A percentile compares a stretch with the other conserved stretches of the same genome.
Conservation (phyloP, 1,284 basidiomycete genomes). For the Leccinum pseudoinsigne region DNA sequence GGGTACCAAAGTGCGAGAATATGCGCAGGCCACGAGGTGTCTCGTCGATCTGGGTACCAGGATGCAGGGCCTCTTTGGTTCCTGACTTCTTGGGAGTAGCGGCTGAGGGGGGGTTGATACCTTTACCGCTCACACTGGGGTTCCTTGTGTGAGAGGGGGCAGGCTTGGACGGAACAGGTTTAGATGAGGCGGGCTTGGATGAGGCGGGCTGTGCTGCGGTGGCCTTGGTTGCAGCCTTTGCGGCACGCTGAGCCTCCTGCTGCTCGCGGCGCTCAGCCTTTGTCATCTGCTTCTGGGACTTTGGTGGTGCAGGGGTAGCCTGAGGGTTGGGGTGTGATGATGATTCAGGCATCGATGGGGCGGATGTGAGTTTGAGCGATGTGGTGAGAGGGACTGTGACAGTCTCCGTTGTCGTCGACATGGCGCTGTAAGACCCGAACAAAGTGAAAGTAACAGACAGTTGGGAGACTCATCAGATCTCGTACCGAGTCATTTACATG, state of each 20-base stretch:
- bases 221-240: constrained; percentile 49
- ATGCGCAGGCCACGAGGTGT: constrained; percentile 63
- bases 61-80: constrained; percentile 24
- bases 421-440: constrained; percentile 4
- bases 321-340: constrained; percentile 7
- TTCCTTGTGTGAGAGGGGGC: constrained; percentile 17
- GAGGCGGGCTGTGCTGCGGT: neutral
- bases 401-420: constrained; percentile 32
- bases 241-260: constrained; percentile 78
- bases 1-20: constrained; percentile 80
- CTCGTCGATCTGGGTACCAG: constrained; percentile 32
- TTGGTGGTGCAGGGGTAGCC: constrained; percentile 14
- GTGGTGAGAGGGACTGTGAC: constrained; percentile 15
- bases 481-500: neutral
- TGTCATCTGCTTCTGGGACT: constrained; percentile 67
- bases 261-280: constrained; percentile 80
- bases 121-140: constrained; percentile 22
- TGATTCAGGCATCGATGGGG: neutral
- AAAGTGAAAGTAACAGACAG: no score
- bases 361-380: constrained; percentile 23
- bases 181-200: constrained; percentile 20
- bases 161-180: constrained; percentile 24
- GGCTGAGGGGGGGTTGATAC: constrained; percentile 8
- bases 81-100: constrained; percentile 23
- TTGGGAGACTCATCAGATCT: no score